Percentiles rank a stretch among this genome's conserved stretches.
These are phyloP conservation scores for Cardiospermum halicacabum DNA, from an alignment of 345 rosid species.

Conservation along the genomic window DNA sequence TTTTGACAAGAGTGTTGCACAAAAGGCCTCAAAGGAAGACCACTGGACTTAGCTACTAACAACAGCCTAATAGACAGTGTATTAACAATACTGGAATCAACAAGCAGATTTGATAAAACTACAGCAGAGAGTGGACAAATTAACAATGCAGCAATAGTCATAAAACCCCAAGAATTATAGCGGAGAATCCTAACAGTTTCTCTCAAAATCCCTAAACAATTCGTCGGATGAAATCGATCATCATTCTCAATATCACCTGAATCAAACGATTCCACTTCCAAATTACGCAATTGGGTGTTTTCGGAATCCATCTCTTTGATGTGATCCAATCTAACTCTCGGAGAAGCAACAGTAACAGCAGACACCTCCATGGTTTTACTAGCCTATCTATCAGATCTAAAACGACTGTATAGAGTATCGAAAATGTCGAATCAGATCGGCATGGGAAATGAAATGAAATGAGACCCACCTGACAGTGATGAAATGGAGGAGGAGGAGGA, in stretches of 20 bases:
- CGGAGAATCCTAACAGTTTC: slow-evolving; percentile 85
- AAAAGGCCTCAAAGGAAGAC: slow-evolving; percentile 62
- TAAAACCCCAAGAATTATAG: slow-evolving; percentile 55
- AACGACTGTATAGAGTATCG: too few relatives aligned
- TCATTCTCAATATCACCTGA: slow-evolving; percentile 14
- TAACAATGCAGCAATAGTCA: slow-evolving; percentile 49
- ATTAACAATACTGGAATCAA: slow-evolving; percentile 60
- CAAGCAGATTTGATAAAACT: slow-evolving; percentile 57
- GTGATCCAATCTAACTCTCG: slow-evolving; percentile 29
- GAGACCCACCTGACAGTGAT: too few relatives aligned
- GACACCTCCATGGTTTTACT: slow-evolving; percentile 31
- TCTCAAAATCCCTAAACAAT: slow-evolving; percentile 78
- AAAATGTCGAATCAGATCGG: too few relatives aligned
- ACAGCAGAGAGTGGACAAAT: slow-evolving; percentile 84
- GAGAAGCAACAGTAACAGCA: slow-evolving; percentile 24
- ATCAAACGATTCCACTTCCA: slow-evolving; percentile 37
- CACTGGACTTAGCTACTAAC: slow-evolving; percentile 65
- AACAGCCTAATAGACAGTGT: slow-evolving; percentile 52
- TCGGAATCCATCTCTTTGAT: slow-evolving; percentile 29
- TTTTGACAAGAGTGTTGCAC: slow-evolving; percentile 59
- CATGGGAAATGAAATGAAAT: too few relatives aligned
- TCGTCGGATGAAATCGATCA: slow-evolving; percentile 54
- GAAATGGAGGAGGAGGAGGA: too few relatives aligned
- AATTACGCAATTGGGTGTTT: slow-evolving; percentile 27
- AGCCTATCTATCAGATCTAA: slow-evolving; percentile 2